Percentiles rank a stretch among this genome's conserved stretches.
Conservation (phyloP, 2,329 filamentous ascomycete species). For the Colletotrichum siamense region DNA sequence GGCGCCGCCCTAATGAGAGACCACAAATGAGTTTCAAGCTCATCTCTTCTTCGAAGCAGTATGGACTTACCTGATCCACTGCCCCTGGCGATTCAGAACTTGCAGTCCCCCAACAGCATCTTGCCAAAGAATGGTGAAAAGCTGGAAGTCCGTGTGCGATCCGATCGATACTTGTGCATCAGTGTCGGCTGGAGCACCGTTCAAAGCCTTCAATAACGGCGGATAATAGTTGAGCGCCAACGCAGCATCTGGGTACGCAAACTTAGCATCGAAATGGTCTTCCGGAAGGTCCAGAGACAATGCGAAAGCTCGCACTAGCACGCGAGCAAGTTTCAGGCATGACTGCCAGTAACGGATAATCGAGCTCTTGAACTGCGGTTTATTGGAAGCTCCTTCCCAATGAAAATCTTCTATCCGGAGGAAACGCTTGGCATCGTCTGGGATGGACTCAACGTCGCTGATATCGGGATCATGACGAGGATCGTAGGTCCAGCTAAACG, state of each 20-base stretch:
- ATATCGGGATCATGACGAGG: constrained; percentile 55
- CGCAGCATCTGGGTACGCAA: constrained; percentile 54
- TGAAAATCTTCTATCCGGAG: constrained; percentile 55
- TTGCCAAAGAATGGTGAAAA: constrained; percentile 55
- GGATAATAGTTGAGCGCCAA: constrained; percentile 48
- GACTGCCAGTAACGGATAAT: constrained; percentile 52
- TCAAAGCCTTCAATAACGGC: constrained; percentile 1
- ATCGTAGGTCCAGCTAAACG: constrained; percentile 57
- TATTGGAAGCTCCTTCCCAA: constrained; percentile 54
- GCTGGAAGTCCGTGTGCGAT: constrained; percentile 59
- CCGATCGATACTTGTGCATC: constrained; percentile 43
- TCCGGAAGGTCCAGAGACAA: constrained; percentile 60
- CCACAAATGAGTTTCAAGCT: not conserved
- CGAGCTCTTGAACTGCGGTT: constrained; percentile 53
- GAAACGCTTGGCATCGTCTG: constrained; percentile 44
- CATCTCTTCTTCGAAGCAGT: not conserved
- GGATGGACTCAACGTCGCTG: constrained; percentile 44
- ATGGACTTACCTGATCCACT: constrained; percentile 39
- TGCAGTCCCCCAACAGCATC: constrained; percentile 47
- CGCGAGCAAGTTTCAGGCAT: constrained; percentile 55
- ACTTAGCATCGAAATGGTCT: constrained; percentile 59
- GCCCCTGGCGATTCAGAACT: constrained; percentile 41
- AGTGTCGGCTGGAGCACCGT: not conserved
- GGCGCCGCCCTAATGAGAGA: constrained; percentile 39
- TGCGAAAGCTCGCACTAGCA: constrained; percentile 57